phyloP scores from a whole-genome alignment of 2,329 filamentous ascomycete species.

The Fusarium avenaceum region DNA sequence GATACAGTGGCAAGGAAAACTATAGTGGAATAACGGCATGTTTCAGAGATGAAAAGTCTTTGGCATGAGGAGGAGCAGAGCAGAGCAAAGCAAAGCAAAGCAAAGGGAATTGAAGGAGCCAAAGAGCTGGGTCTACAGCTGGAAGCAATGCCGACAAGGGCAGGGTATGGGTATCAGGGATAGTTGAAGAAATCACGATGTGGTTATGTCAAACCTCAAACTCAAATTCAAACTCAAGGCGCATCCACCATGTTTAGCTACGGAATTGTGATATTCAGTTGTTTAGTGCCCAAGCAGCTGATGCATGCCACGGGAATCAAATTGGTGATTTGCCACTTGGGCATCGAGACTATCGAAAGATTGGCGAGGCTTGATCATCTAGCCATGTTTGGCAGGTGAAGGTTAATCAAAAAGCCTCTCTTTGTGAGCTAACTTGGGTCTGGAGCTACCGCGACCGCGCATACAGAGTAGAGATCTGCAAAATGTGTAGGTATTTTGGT shows the following conservation, averaged over 20 bases:
- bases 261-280: not conserved
- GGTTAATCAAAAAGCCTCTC: constrained; percentile 19
- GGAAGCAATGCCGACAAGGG: not conserved
- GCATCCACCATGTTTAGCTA: not conserved
- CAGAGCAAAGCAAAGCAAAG: too few species aligned
- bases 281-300: not conserved
- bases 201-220: constrained; percentile 8
- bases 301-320: not conserved
- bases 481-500: not conserved
- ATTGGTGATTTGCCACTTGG: constrained; percentile 35
- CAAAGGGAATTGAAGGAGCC: constrained; percentile 14
- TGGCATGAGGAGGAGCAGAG: constrained; percentile 19
- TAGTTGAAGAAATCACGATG: constrained; percentile 16
- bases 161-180: not conserved
- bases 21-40: constrained; percentile 31
- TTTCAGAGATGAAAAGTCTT: constrained; percentile 19
- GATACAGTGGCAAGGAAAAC: constrained; percentile 30
- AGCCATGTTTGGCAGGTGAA: constrained; percentile 10
- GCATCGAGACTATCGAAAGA: constrained; percentile 37
- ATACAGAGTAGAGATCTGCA: not conserved
- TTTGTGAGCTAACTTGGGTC: constrained; percentile 3
- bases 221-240: not conserved
- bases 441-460: constrained; percentile 1
- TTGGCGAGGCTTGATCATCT: constrained; percentile 26
- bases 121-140: not conserved